Evolutionary conservation across 441 rosid species (phyloP), one percentile per base, ranked within the genome.

Genomic region (Brassica balearica): DNA sequence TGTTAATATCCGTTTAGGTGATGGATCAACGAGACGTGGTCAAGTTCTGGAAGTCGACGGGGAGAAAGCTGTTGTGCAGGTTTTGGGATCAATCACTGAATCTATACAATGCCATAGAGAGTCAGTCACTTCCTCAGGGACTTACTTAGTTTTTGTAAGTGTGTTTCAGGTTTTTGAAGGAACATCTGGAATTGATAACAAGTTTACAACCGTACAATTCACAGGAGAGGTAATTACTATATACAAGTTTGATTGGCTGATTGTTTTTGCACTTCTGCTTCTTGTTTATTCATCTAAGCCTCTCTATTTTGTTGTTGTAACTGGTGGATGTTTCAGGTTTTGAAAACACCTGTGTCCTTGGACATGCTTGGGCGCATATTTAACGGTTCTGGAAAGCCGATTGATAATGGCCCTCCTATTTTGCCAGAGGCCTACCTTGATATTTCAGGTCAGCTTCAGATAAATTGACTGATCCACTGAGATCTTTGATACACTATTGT

Each of bases 321-420:
- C 64, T 3, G 29, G 53, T 48, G 41, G 19, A 38, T 64, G 12
- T 53, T 82, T 68, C 78, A 92, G 98, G 98, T 95, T 72, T 68
- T 95, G 84, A 95, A 95, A 81, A 91, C 98, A 68, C 98, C 97
- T 3, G 97, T 95, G 29, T 92, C 98, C 9, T 34, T 86, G 89
- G 98, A 95, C 84, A 95, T 95, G 98, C 97, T 95, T 81, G 98
- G 98, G 10, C 97, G 97, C 74, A 92, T 95, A 17, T 95, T 95
- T 61, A 95, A 95, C 81, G 98, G 98, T 74, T 94, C 98, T 68
- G 97, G 98, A 46, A 95, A 92, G 74, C 97, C 98, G 20, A 95
- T 95, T 75, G 98, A 95, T 81, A 95, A 95, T 81, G 98, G 98
- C 23, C 98, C 97, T 69, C 93, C 93, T 65, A 95, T 95, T 74